A percentile compares a stretch with the other conserved stretches of the same genome.
phyloP scores from a whole-genome alignment of 768 basidiomycete genomes.

The Leccinum rimulosum region DNA sequence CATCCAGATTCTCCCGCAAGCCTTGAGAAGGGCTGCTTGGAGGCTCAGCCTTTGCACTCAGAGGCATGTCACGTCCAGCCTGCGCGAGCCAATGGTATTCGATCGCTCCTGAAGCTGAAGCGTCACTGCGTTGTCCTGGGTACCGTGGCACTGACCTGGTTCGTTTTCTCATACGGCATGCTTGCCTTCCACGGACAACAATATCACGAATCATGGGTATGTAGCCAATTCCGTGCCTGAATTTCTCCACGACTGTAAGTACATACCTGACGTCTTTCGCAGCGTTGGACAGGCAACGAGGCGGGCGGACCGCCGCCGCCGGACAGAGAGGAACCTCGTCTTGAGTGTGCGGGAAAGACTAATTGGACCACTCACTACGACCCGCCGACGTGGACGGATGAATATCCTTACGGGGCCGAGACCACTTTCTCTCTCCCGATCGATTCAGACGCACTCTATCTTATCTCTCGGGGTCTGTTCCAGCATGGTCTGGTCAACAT shows the following conservation, averaged over 20 bases:
- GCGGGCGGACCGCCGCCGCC: neutral
- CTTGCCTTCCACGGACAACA: conserved; percentile 1
- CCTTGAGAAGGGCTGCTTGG: conserved; percentile 21
- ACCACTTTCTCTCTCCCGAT: conserved; percentile 30
- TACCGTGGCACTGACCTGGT: conserved; percentile 10
- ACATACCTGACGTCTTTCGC: neutral
- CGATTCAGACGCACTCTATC: conserved; percentile 28
- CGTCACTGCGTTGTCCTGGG: conserved; percentile 8
- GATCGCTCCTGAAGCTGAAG: conserved; percentile 15
- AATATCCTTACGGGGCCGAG: conserved; percentile 26
- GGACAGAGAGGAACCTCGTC: conserved; percentile 2
- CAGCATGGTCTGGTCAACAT: conserved; percentile 31
- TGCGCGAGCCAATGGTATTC: neutral
- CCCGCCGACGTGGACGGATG: conserved; percentile 20
- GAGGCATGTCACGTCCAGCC: neutral
- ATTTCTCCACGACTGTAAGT: neutral
- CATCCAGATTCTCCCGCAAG: conserved; percentile 3
- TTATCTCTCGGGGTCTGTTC: conserved; percentile 29
- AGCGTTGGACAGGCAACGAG: conserved; percentile 8
- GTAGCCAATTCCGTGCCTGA: neutral
- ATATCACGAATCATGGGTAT: conserved; percentile 6
- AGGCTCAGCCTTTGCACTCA: conserved; percentile 1
- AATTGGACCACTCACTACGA: conserved; percentile 27
- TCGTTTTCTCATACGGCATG: conserved; percentile 7
- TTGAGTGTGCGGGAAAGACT: conserved; percentile 15